These are phyloP conservation scores for Trichopus zeylanicus DNA, from an alignment of 116 monocot species.

Conservation along the genomic window DNA sequence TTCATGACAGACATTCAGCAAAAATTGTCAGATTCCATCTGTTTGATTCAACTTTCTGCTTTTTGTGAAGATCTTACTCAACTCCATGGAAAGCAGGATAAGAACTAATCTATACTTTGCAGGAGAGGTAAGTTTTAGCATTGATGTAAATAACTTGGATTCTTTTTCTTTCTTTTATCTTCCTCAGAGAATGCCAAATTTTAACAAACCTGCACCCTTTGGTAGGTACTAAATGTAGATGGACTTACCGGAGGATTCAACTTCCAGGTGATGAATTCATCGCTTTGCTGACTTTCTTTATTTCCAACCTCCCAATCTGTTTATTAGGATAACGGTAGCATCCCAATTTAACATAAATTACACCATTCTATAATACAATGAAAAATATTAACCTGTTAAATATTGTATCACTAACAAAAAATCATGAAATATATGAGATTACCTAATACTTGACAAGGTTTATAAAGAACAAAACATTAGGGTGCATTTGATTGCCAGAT, in stretches of 20 bases:
- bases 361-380: no score
- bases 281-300: neutral
- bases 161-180: neutral
- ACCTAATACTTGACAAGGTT: no score
- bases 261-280: conserved; percentile 57
- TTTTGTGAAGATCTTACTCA: conserved; percentile 58
- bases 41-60: conserved; percentile 12
- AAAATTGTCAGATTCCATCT: conserved; percentile 1
- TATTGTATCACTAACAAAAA: no score
- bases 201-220: neutral
- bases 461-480: no score
- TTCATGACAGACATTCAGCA: neutral
- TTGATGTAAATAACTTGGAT: neutral
- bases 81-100: conserved; percentile 86
- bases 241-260: conserved; percentile 97
- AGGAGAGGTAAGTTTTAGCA: conserved; percentile 59
- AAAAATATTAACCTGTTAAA: no score
- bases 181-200: neutral
- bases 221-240: conserved; percentile 83
- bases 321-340: neutral
- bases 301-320: neutral
- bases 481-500: no score
- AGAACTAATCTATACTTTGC: conserved; percentile 72
- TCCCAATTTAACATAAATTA: neutral
- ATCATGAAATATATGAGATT: no score